A percentile compares a stretch with the other conserved stretches of the same genome.
These are phyloP conservation scores for Solanum hybrid DNA, from an alignment of 305 asterid genomes.

Conservation along the genomic window DNA sequence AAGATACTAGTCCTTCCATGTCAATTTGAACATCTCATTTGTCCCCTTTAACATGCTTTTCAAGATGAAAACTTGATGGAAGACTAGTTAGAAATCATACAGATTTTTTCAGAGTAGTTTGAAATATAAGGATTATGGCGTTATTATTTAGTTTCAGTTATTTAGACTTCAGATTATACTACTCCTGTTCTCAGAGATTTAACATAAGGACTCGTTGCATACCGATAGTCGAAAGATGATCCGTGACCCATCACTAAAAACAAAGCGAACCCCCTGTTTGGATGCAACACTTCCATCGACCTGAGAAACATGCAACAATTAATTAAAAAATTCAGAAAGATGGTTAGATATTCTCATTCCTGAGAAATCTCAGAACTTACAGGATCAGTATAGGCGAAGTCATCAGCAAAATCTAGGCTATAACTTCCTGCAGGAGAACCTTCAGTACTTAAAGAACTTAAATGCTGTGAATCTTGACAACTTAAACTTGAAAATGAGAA, in stretches of 20 bases:
- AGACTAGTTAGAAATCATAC: background rate
- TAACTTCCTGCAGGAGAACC: conserved; percentile 50
- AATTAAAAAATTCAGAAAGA: background rate
- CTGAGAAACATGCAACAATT: conserved; percentile 23
- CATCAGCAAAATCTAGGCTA: conserved; percentile 78
- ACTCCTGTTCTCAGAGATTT: background rate
- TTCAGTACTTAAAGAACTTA: conserved; percentile 1
- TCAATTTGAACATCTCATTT: background rate
- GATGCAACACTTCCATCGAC: conserved; percentile 89
- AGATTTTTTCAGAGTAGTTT: background rate
- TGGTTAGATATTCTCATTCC: background rate
- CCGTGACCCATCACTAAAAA: conserved; percentile 88
- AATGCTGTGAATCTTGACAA: background rate
- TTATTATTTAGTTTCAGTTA: background rate
- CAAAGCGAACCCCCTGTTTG: conserved; percentile 81
- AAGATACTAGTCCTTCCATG: background rate
- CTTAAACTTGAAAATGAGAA: background rate
- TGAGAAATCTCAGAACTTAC: conserved; percentile 36
- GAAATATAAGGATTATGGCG: background rate
- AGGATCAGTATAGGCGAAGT: conserved; percentile 87
- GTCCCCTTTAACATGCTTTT: background rate
- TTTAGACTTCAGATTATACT: background rate
- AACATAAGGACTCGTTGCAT: conserved; percentile 10
- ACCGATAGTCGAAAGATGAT: conserved; percentile 87
- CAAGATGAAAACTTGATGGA: background rate